Evolutionary conservation across 2,329 filamentous ascomycete species (phyloP), one percentile per base, ranked within the genome.

Genomic region (Tolypocladium paradoxum): DNA sequence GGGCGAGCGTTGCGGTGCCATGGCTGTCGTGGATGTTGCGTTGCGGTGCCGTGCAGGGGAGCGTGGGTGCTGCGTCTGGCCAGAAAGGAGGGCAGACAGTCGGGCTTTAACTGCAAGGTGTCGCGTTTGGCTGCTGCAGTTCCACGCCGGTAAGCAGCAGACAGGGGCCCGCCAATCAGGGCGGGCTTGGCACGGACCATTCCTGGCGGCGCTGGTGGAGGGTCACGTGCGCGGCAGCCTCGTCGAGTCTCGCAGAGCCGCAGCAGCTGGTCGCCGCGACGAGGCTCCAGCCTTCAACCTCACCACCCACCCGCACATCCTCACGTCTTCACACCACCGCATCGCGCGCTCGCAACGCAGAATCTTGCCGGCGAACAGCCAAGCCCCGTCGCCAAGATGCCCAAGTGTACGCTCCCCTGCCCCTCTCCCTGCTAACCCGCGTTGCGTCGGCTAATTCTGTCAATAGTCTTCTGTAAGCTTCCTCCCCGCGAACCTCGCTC

Each of bases 381-480:
- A 33, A 31, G 8, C 27, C 11, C 43, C 29, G 27, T 18, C 53
- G 57, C 47, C 76, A 87, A 78, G 59, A 92, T 93, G 88, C 88
- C 87, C 55, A 92, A 92, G 80, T 93, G 90, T 92, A 81, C 81
- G 85, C 79, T 7, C 2, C 47, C 20, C 27, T 29, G 36, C 22
- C 55, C 57, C 29, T 46, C 49, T 47, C 56, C 12, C 53, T 68
- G 75, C 70, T 61, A 59, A 63, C 57, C 56, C 57, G 54, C 48
- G 11, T 22, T 3, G 20, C 20, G 20, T 18, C 18, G 2, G 27
- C 49, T 50, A 33, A 40, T 27, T 20, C 7, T 43, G 34, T 18
- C 16, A 11, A 14, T 16, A 54, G 53, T 54, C 53, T 54, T 54
- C 20, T 65, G 64, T 65, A 57, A 54, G 62, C 46, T 54, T 33